phyloP scores from a whole-genome alignment of 2,329 filamentous ascomycete species.

The Microascus cirrosus region DNA sequence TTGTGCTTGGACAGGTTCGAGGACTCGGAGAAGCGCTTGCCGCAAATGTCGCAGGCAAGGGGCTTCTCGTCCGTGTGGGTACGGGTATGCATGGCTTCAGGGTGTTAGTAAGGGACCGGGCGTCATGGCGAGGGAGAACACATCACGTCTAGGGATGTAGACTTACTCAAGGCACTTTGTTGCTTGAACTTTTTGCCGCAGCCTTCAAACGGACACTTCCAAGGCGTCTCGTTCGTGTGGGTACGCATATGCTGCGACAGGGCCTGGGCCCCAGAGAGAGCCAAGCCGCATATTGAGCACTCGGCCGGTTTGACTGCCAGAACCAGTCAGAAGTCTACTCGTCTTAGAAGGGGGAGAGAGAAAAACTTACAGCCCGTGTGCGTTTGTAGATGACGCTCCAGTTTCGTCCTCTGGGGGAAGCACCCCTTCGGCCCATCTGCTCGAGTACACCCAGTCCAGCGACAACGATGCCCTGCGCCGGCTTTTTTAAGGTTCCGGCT shows the following conservation, averaged over 20 bases:
- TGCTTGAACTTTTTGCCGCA: slow-evolving; percentile 53
- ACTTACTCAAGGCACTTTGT: slow-evolving; percentile 54
- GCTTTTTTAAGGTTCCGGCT: slow-evolving; percentile 3
- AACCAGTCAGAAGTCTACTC: not conserved
- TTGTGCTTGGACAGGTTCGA: slow-evolving; percentile 57
- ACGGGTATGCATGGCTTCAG: slow-evolving; percentile 53
- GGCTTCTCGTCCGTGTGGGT: slow-evolving; percentile 57
- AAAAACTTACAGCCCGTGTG: slow-evolving; percentile 49
- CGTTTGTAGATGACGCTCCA: slow-evolving; percentile 53
- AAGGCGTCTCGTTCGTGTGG: slow-evolving; percentile 55
- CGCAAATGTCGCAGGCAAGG: slow-evolving; percentile 45
- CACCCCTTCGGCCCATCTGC: slow-evolving; percentile 19
- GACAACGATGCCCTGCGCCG: slow-evolving; percentile 29
- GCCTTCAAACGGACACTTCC: slow-evolving; percentile 36
- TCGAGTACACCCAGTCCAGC: slow-evolving; percentile 40
- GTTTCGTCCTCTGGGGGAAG: slow-evolving; percentile 50
- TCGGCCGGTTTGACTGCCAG: slow-evolving; percentile 45
- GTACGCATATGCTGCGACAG: slow-evolving; percentile 56
- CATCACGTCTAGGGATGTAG: not conserved
- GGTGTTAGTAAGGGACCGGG: not conserved
- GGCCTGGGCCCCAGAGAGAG: slow-evolving; percentile 56
- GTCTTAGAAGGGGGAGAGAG: slow-evolving; percentile 7
- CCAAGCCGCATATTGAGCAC: slow-evolving; percentile 42
- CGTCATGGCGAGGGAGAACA: not conserved
- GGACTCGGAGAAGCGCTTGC: slow-evolving; percentile 50